A percentile compares a stretch with the other conserved stretches of the same genome.
Conservation (phyloP, 23 red algal species). For the Gracilaria gracilis region DNA sequence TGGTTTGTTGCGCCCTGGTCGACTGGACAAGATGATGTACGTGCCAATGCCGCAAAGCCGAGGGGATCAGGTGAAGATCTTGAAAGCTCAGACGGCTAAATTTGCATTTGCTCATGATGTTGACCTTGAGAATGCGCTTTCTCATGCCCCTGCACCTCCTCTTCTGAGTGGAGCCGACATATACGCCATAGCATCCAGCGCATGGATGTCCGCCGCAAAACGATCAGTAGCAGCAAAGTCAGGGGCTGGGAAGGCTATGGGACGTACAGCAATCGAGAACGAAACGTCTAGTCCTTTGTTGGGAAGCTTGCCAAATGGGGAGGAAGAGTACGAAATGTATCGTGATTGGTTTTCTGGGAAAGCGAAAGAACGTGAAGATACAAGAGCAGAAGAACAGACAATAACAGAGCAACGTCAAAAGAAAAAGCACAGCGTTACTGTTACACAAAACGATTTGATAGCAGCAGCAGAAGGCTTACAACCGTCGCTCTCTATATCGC, state of each 20-base stretch:
- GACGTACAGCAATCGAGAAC: neutral
- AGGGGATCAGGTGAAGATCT: constrained; percentile 47
- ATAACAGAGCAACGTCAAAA: neutral
- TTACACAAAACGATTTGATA: constrained; percentile 44
- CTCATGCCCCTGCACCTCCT: constrained; percentile 45
- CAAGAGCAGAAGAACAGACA: neutral
- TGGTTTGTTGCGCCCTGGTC: constrained; percentile 86
- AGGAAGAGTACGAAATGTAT: constrained; percentile 42
- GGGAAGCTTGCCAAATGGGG: neutral
- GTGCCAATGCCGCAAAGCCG: constrained; percentile 67
- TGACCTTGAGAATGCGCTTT: constrained; percentile 36
- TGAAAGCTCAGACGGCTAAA: constrained; percentile 59
- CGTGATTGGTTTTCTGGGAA: constrained; percentile 50
- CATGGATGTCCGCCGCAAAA: constrained; percentile 68
- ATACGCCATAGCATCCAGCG: constrained; percentile 49
- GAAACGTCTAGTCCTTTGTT: neutral
- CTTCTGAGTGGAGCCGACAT: constrained; percentile 69
- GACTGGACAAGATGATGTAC: constrained; percentile 88
- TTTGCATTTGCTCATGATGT: constrained; percentile 51
- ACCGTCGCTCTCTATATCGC: constrained; percentile 41
- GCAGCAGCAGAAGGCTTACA: constrained; percentile 36
- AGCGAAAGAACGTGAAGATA: neutral
- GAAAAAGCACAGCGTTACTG: neutral
- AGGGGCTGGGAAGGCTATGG: neutral
- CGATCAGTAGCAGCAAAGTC: neutral